Conservation (phyloP, 192 early-diverging fungal genomes). For the Backusella westeae region DNA sequence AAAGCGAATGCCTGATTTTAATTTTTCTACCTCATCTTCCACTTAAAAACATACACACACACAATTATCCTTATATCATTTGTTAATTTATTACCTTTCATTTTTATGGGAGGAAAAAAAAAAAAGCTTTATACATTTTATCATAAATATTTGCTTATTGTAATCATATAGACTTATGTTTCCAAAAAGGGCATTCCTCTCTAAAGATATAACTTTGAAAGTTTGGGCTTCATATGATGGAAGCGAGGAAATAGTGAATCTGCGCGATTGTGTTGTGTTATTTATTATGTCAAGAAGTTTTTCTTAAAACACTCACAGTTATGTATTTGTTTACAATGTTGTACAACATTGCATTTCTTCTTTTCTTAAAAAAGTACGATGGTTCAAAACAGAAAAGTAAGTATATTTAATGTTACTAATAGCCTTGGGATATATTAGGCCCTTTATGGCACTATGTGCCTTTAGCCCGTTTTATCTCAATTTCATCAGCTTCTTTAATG, state of each 20-base stretch:
- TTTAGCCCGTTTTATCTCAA: background rate
- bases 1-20: background rate
- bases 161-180: background rate
- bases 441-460: no score
- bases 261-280: background rate
- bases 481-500: no score
- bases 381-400: background rate
- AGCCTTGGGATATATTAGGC: background rate
- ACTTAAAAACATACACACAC: background rate
- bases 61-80: background rate
- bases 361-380: background rate
- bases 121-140: slow-evolving; percentile 1
- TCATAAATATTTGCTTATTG: slow-evolving; percentile 1
- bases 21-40: background rate
- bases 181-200: background rate
- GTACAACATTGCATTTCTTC: background rate
- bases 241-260: background rate
- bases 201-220: background rate
- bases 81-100: background rate
- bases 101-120: background rate
- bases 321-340: background rate
- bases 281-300: background rate
- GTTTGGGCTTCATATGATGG: background rate
- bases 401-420: background rate
- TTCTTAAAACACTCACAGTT: background rate